Evolutionary conservation across 306 rosid species (phyloP).

Genomic region (Ormosia semicastrata): DNA sequence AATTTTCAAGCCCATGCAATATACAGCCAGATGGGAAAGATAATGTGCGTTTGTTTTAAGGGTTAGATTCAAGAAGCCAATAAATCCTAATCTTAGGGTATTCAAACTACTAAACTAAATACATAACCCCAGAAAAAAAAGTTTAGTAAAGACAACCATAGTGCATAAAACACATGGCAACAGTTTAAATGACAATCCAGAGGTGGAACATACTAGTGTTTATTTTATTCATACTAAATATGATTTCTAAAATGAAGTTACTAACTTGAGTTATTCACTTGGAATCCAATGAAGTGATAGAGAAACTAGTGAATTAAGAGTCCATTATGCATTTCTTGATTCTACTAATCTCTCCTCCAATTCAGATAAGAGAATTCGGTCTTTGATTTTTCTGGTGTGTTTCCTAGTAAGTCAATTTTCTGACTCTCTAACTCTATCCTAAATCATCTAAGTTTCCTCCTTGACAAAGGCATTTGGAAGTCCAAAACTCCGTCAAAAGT

Average conservation of each 20-base stretch:
- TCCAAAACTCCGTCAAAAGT: not conserved
- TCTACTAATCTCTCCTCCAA: not conserved
- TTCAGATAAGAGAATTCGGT: not conserved
- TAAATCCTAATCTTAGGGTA: not conserved
- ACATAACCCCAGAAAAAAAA: not conserved
- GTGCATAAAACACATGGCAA: not conserved
- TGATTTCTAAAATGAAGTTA: not conserved
- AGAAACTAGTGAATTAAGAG: not conserved
- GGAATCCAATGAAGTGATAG: not conserved
- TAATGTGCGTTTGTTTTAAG: not conserved
- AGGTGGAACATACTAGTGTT: not conserved
- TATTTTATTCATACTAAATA: not conserved
- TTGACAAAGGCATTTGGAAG: not conserved
- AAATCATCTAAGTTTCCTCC: too few relatives aligned
- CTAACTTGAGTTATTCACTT: not conserved
- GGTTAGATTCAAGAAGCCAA: not conserved
- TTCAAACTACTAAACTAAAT: not conserved
- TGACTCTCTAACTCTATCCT: not conserved
- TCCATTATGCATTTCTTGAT: not conserved
- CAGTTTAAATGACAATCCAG: not conserved
- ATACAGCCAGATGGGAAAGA: not conserved
- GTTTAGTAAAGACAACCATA: not conserved
- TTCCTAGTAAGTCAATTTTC: not conserved
- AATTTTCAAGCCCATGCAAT: not conserved
- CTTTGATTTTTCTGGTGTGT: not conserved